These are phyloP conservation scores for Cladosporium oxysporum DNA, from an alignment of 2,329 filamentous ascomycete species.

Conservation along the genomic window DNA sequence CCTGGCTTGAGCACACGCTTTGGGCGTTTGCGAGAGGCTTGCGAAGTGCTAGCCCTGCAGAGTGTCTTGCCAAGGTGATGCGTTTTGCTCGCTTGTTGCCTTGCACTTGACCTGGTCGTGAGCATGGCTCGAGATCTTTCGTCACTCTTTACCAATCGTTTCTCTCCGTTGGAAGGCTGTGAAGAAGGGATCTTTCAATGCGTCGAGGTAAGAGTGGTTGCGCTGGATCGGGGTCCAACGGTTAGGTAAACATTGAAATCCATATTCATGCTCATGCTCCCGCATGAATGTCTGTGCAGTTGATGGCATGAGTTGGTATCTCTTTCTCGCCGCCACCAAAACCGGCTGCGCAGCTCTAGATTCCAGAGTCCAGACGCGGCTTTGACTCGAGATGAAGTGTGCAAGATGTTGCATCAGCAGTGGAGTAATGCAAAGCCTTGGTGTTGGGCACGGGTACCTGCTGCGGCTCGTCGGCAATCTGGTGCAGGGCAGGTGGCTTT, in stretches of 20 bases:
- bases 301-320: not conserved
- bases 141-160: not conserved
- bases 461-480: constrained; percentile 10
- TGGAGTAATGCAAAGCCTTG: not conserved
- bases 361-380: not conserved
- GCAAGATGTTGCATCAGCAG: not conserved
- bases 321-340: not conserved
- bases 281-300: constrained; percentile 3
- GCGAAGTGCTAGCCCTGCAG: too few species aligned
- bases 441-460: constrained; percentile 12
- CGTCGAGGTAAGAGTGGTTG: not conserved
- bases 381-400: not conserved
- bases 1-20: not conserved
- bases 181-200: not conserved
- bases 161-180: not conserved
- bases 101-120: not conserved
- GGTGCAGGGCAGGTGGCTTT: constrained; percentile 2
- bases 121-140: not conserved
- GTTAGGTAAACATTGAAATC: not conserved
- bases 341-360: not conserved
- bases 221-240: not conserved
- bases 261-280: not conserved
- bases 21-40: not conserved
- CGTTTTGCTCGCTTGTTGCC: not conserved
- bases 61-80: constrained; percentile 3